These are phyloP conservation scores for Phanerochaete carnosa DNA, from an alignment of 768 basidiomycete species.

Conservation along the genomic window DNA sequence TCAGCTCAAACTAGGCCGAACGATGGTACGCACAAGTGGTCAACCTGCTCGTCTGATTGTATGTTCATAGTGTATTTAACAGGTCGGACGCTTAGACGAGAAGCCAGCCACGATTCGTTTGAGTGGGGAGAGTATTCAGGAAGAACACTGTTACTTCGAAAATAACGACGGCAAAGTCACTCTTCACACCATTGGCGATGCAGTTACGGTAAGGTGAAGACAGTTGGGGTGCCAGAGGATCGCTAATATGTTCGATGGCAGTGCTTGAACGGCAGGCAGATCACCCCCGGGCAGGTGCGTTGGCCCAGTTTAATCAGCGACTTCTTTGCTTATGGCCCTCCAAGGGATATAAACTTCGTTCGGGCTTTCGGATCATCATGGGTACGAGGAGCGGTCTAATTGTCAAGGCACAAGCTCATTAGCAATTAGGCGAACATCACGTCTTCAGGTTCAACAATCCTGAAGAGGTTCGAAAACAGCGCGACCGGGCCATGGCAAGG, in stretches of 20 bases:
- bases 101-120: slow-evolving; percentile 85
- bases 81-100: slow-evolving; percentile 87
- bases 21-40: slow-evolving; percentile 46
- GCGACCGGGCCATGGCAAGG: slow-evolving; percentile 75
- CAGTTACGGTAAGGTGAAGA: slow-evolving; percentile 63
- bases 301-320: not conserved
- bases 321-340: not conserved
- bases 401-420: not conserved
- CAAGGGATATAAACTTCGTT: slow-evolving; percentile 79
- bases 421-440: slow-evolving; percentile 77
- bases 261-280: slow-evolving; percentile 94
- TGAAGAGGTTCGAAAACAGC: slow-evolving; percentile 88
- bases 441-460: slow-evolving; percentile 98
- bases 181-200: slow-evolving; percentile 73
- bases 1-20: slow-evolving; percentile 84
- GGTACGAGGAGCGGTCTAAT: slow-evolving; percentile 43
- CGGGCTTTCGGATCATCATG: slow-evolving; percentile 95
- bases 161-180: slow-evolving; percentile 83
- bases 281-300: slow-evolving; percentile 70
- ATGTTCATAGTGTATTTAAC: not conserved
- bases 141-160: slow-evolving; percentile 92
- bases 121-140: slow-evolving; percentile 87
- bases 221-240: not conserved
- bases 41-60: not conserved
- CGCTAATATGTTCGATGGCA: slow-evolving; percentile 28